Base-by-base conservation (phyloP, 371 early-diverging fungal species). In the Mucor lusitanicus region DNA sequence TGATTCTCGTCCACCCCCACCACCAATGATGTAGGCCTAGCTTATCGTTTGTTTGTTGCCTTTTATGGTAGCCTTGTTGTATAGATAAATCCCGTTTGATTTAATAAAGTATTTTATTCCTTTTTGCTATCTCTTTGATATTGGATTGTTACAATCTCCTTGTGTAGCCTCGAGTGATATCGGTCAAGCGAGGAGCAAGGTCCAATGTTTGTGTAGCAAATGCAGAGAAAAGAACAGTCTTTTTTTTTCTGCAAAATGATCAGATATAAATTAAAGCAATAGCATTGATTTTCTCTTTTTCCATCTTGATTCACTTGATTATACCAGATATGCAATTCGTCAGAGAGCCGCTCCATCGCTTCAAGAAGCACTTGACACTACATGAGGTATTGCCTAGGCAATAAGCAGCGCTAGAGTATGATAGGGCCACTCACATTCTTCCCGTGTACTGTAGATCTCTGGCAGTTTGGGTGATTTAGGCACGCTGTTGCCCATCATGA, bases 381-480 rank as follows among this genome's bases (percentile, higher is more conserved):
- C 81, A 81, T 21, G 81, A 81, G 67, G 81, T 75, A 70, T 3
- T n/a, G 0, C 15, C 13, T 13, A 3, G 1, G 5, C 23, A 9
- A 23, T 23, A 48, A 48, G 48, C 17, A 5, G 48, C 3, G 48
- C 23, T 53, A 5, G 3, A 27, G 13, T 53, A 25, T n/a, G n/a
- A n/a, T n/a, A n/a, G n/a, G 23, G 15, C 27, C 27, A 13, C 4
- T 27, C 5, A 25, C 6, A 15, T 12, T 9, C 11, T 1, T n/a
- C n/a, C n/a, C n/a, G n/a, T n/a, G n/a, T n/a, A n/a, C n/a, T 27
- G n/a, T 63, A 90, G 81, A 56, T 91, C 28, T 89, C 91, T 63
- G 93, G 92, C 7, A 84, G 90, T 50, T 78, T 91, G 37, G 94
- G 96, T 56, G 95, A 96, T 77, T 71, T 95, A 21, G 96, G 95